phyloP scores from a whole-genome alignment of 2,329 filamentous ascomycete genomes.

The Sphaceloma murrayae region DNA sequence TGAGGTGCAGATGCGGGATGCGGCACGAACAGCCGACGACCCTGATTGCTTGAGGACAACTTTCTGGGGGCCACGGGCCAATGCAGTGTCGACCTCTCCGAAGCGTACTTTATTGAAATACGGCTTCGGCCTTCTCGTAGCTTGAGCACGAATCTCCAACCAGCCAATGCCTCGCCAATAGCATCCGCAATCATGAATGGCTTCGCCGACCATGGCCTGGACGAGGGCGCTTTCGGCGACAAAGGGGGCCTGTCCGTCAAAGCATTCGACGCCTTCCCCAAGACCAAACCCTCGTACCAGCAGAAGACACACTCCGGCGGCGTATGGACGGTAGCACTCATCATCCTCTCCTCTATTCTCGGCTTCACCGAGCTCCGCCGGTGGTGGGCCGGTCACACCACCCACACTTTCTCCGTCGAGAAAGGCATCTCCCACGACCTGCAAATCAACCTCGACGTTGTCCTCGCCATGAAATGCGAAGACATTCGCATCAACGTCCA shows the following conservation, averaged over 20 bases:
- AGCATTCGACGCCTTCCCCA: conserved; percentile 96
- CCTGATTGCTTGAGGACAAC: conserved; percentile 10
- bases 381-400: conserved; percentile 78
- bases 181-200: conserved; percentile 57
- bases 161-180: conserved; percentile 13
- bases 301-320: conserved; percentile 76
- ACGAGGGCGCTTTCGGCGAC: conserved; percentile 73
- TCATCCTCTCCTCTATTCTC: conserved; percentile 63
- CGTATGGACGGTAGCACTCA: conserved; percentile 83
- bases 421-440: conserved; percentile 78
- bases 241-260: conserved; percentile 51
- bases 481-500: conserved; percentile 96
- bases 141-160: too few relatives aligned
- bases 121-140: too few relatives aligned
- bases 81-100: too few relatives aligned
- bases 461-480: conserved; percentile 76
- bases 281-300: conserved; percentile 90
- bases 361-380: conserved; percentile 65
- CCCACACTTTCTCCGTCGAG: conserved; percentile 87
- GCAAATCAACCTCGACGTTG: conserved; percentile 93
- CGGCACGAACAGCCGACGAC: background rate
- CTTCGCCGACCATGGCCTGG: conserved; percentile 58
- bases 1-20: too few relatives aligned
- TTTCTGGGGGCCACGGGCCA: conserved; percentile 2
- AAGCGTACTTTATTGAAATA: too few relatives aligned